Evolutionary conservation across 805 yeast genomes (phyloP), one percentile per base, ranked within the genome.

Genomic region (Ogataea neopini): DNA sequence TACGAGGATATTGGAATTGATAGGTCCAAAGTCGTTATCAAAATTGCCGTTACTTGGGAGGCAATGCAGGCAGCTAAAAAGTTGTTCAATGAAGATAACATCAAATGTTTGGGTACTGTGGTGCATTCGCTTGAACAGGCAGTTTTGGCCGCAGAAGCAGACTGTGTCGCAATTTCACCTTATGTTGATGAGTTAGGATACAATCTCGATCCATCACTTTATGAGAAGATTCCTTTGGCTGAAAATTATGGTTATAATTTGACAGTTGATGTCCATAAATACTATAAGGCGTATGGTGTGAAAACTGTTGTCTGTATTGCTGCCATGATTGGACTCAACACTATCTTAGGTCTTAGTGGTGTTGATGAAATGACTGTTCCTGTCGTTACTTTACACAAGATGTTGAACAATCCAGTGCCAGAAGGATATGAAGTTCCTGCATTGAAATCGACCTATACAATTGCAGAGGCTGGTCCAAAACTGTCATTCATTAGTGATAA

Each of bases 291-390:
- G 8, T 52, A 67, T 49, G 50, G 52, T 15, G 48, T 68, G 54
- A 54, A 58, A 47, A 67, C 72, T 7, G 48, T 46, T 32, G 58
- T 57, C 41, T 58, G 66, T 44, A 58, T 69, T 48, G 73, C 73
- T 28, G 73, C 71, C 9, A 60, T 59, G 54, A 57, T 66, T 26
- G 69, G 67, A 25, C 35, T 50, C n/a, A 52, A 56, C 40, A 60
- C 61, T 23, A 54, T 62, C 36, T 29, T 60, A 18, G 66, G 60
- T 14, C 50, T 67, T 13, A 61, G 62, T 33, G 73, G 73, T 28
- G 56, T 68, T 22, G 72, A 68, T 42, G 72, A 59, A 40, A 62
- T 67, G 60, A 68, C 73, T 6, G 40, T 64, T 11, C 66, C 70
- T 1, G 51, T 58, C 3, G 51, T 54, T n/a, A 56, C 66, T n/a